Conservation (phyloP, 495 filamentous ascomycete species). For the Jackrogersella minutella region DNA sequence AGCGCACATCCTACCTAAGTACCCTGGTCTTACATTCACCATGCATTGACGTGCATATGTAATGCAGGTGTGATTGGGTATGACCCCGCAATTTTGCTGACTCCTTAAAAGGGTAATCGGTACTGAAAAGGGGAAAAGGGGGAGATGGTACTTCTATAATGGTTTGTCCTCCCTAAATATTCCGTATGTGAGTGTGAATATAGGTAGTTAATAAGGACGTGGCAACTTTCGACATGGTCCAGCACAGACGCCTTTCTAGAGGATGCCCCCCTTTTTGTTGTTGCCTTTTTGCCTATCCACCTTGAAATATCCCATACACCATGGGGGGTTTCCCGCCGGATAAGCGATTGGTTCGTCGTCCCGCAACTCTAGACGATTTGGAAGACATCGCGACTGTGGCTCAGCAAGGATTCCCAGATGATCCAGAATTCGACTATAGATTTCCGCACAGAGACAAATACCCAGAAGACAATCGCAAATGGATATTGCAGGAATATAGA, state of each 20-base stretch:
- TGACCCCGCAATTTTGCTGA: not conserved
- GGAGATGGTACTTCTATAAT: too few relatives aligned
- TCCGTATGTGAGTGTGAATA: not conserved
- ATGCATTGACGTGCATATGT: not conserved
- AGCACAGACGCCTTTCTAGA: slow-evolving; percentile 16
- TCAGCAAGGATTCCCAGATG: slow-evolving; percentile 48
- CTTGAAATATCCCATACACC: not conserved
- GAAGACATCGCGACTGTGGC: slow-evolving; percentile 48
- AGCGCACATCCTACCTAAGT: not conserved
- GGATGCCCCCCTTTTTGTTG: slow-evolving; percentile 11
- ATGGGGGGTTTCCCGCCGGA: slow-evolving; percentile 15
- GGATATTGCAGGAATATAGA: slow-evolving; percentile 46
- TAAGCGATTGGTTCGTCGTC: slow-evolving; percentile 5
- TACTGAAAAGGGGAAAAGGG: too few relatives aligned
- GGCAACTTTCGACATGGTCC: slow-evolving; percentile 1
- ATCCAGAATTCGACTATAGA: slow-evolving; percentile 52
- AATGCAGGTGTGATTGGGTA: not conserved
- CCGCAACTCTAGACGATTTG: slow-evolving; percentile 38
- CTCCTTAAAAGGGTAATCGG: not conserved
- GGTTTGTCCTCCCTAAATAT: too few relatives aligned
- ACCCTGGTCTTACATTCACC: too few relatives aligned
- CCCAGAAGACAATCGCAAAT: slow-evolving; percentile 49
- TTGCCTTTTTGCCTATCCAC: slow-evolving; percentile 1
- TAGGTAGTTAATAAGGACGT: slow-evolving; percentile 2
- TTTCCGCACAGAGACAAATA: slow-evolving; percentile 44